Evolutionary conservation across 768 basidiomycete genomes (phyloP).

Genomic region (Lactarius akahatsu): DNA sequence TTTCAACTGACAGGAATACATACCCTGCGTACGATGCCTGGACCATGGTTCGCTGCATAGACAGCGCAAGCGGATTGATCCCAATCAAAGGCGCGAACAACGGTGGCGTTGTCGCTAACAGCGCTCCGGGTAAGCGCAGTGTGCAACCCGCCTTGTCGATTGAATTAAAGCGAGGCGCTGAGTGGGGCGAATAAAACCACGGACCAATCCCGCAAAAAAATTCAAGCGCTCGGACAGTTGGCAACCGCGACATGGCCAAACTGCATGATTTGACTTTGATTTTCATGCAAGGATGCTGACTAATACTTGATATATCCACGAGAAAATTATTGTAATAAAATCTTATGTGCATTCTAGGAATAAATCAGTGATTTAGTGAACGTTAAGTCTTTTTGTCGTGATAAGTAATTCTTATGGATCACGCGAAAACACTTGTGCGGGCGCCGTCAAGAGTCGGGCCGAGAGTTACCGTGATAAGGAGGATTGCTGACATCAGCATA

Average conservation of each 20-base stretch:
- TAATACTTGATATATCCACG: no score
- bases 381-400: no score
- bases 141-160: constrained; percentile 63
- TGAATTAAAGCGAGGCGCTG: not conserved
- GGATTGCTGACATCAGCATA: constrained; percentile 16
- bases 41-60: constrained; percentile 61
- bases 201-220: constrained; percentile 82
- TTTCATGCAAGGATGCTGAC: no score
- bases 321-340: not conserved
- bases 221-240: constrained; percentile 42
- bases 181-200: constrained; percentile 13
- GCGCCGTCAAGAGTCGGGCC: not conserved
- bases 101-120: constrained; percentile 39
- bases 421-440: no score
- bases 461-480: constrained; percentile 9
- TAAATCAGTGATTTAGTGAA: not conserved
- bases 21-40: constrained; percentile 52
- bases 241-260: not conserved
- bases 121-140: constrained; percentile 57
- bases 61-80: constrained; percentile 72
- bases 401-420: no score
- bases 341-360: not conserved
- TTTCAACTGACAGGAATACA: constrained; percentile 16
- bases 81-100: constrained; percentile 80
- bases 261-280: no score